Conservation (phyloP, 352 stramenopile species). For the Phytophthora cryptogea region DNA sequence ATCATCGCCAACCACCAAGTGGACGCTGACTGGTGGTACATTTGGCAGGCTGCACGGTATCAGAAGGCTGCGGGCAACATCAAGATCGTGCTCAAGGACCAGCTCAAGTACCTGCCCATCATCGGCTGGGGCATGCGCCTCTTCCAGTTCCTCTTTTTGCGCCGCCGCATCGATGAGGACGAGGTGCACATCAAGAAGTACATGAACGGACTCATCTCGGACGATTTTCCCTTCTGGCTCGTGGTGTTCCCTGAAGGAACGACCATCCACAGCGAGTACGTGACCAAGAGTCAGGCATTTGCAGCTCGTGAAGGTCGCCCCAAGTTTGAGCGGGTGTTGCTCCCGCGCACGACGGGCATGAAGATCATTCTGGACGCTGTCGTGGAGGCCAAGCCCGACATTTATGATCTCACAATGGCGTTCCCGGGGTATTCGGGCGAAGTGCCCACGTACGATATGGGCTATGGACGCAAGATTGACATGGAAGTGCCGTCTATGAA, state of each 20-base stretch:
- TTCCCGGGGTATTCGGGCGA: constrained; percentile 85
- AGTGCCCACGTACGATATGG: constrained; percentile 90
- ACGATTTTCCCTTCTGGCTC: constrained; percentile 89
- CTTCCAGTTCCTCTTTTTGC: constrained; percentile 92
- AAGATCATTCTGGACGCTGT: constrained; percentile 92
- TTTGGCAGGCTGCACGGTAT: constrained; percentile 84
- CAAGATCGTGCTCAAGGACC: constrained; percentile 93
- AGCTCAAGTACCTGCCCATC: constrained; percentile 89
- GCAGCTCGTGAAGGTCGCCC: constrained; percentile 67
- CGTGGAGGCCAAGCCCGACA: constrained; percentile 82
- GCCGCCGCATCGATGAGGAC: constrained; percentile 82
- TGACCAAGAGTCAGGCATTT: constrained; percentile 91
- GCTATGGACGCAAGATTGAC: constrained; percentile 83
- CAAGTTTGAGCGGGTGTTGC: constrained; percentile 90
- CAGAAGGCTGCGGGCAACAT: constrained; percentile 75
- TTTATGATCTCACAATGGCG: constrained; percentile 94
- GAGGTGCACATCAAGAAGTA: constrained; percentile 73
- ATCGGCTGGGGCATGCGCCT: constrained; percentile 90
- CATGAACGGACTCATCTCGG: constrained; percentile 75
- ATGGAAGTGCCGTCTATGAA: constrained; percentile 86
- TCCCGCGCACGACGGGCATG: constrained; percentile 93
- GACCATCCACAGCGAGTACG: constrained; percentile 88
- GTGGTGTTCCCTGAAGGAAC: constrained; percentile 92
- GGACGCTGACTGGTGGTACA: constrained; percentile 94
- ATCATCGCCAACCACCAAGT: constrained; percentile 93